These are phyloP conservation scores for Flaveria sonorensis DNA, from an alignment of 129 eudicot species.

Conservation along the genomic window DNA sequence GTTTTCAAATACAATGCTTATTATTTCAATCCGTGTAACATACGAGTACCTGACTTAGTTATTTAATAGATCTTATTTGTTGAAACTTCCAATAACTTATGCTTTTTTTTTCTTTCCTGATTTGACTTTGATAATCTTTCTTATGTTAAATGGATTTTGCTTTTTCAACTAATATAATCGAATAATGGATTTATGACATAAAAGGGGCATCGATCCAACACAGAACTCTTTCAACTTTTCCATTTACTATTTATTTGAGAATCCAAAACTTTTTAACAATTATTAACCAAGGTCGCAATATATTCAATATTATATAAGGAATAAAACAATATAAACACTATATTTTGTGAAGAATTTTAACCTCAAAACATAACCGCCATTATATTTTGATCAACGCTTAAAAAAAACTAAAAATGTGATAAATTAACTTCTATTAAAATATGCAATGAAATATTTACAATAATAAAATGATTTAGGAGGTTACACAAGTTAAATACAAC, in stretches of 20 bases:
- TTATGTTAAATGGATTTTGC: slow-evolving; percentile 37
- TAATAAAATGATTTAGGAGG: too few relatives aligned
- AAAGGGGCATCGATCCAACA: slow-evolving; percentile 49
- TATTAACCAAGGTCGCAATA: background rate
- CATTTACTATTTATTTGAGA: slow-evolving; percentile 12
- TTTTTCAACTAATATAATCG: slow-evolving; percentile 38
- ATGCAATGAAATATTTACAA: background rate
- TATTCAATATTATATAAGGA: background rate
- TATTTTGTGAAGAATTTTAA: background rate
- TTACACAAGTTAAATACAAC: too few relatives aligned
- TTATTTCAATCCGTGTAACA: too few relatives aligned
- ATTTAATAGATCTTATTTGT: background rate
- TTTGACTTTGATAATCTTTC: slow-evolving; percentile 37
- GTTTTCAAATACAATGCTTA: too few relatives aligned
- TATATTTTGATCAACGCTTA: background rate
- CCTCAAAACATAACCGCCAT: background rate
- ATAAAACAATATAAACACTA: background rate
- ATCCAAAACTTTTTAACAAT: slow-evolving; percentile 27
- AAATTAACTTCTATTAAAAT: background rate
- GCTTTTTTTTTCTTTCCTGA: background rate
- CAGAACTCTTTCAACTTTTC: slow-evolving; percentile 36
- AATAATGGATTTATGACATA: slow-evolving; percentile 51
- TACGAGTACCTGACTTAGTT: background rate
- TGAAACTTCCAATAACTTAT: background rate
- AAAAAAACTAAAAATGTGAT: too few relatives aligned